These are phyloP conservation scores for Spinellus fusiger DNA, from an alignment of 192 early-diverging fungal genomes.

Conservation along the genomic window DNA sequence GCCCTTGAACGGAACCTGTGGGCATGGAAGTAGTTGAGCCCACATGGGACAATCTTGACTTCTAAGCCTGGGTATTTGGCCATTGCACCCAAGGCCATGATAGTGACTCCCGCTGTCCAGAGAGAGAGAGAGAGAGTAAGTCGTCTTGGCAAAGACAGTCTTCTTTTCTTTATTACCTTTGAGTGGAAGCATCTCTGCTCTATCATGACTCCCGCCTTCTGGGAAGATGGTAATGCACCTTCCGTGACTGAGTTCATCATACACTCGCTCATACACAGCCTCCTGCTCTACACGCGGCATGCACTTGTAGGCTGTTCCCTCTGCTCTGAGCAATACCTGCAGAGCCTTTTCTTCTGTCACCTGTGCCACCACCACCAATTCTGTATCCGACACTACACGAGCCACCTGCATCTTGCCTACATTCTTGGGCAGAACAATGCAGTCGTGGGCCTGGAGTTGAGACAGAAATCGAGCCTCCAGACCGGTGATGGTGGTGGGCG, in stretches of 20 bases:
- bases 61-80: conserved; percentile 74
- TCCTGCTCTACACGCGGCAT: conserved; percentile 86
- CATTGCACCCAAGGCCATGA: conserved; percentile 90
- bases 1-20: conserved; percentile 91
- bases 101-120: conserved; percentile 58
- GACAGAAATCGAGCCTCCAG: conserved; percentile 61
- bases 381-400: conserved; percentile 78
- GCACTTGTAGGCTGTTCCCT: conserved; percentile 56
- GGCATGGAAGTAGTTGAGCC: conserved; percentile 93
- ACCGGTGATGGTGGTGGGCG: conserved; percentile 66
- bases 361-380: conserved; percentile 64
- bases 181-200: conserved; percentile 90
- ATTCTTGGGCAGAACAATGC: conserved; percentile 58
- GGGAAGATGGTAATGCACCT: conserved; percentile 95
- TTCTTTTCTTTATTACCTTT: conserved; percentile 52
- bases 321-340: conserved; percentile 42
- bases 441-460: conserved; percentile 55
- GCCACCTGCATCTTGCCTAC: conserved; percentile 59
- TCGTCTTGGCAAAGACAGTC: not conserved
- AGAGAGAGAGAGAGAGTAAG: not conserved
- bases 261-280: conserved; percentile 78
- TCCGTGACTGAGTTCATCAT: conserved; percentile 63
- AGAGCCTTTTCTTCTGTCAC: conserved; percentile 65
- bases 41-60: conserved; percentile 87
- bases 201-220: conserved; percentile 96